Evolutionary conservation across 176 grass and related monocot genomes (phyloP).

Genomic region (Paspalum vaginatum): DNA sequence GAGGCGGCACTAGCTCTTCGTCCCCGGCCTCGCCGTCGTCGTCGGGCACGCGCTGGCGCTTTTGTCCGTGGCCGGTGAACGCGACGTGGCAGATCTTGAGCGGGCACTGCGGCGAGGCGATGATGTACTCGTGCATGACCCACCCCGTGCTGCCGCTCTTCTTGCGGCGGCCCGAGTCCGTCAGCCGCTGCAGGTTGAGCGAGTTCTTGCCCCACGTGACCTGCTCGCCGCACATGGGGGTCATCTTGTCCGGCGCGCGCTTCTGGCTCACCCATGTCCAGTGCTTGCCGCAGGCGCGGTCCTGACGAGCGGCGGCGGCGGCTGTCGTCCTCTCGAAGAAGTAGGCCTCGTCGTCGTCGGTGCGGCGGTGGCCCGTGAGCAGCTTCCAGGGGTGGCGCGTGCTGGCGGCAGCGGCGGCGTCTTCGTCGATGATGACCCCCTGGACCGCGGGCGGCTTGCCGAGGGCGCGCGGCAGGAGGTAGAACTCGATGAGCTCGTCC

Average conservation of each 20-base stretch:
- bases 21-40: too few species aligned
- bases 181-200: neutral
- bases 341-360: constrained; percentile 13
- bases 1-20: neutral
- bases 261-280: constrained; percentile 35
- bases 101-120: neutral
- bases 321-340: neutral
- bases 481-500: neutral
- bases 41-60: constrained; percentile 15
- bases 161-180: too few species aligned
- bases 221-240: neutral
- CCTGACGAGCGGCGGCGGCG: neutral
- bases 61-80: constrained; percentile 1
- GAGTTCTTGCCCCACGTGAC: too few species aligned
- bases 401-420: neutral
- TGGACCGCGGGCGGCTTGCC: neutral
- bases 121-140: constrained; percentile 48
- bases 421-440: constrained; percentile 20
- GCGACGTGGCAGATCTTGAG: constrained; percentile 19
- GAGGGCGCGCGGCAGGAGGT: neutral
- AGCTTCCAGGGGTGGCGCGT: constrained; percentile 28
- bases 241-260: neutral
- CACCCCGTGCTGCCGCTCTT: constrained; percentile 27
- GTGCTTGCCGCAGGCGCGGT: neutral
- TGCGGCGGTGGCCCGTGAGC: neutral